Evolutionary conservation across 495 filamentous ascomycete genomes (phyloP).

Genomic region (Cercophora scortea): DNA sequence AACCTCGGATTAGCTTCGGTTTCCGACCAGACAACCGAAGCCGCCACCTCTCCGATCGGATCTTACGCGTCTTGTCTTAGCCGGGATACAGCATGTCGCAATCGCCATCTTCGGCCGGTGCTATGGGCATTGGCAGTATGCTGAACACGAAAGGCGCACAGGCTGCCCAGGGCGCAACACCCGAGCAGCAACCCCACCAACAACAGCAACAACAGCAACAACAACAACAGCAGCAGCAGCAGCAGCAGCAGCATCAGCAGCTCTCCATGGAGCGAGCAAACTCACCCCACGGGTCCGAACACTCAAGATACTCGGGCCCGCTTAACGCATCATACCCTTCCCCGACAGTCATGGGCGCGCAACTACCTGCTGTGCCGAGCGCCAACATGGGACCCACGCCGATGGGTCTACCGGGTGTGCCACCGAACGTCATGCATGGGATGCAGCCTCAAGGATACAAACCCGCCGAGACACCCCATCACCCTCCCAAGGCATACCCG

Average conservation of each 20-base stretch:
- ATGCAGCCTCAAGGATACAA: slow-evolving; percentile 21
- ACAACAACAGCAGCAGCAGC: slow-evolving; percentile 8
- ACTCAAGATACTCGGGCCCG: slow-evolving; percentile 24
- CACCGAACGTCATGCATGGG: slow-evolving; percentile 29
- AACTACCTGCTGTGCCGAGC: slow-evolving; percentile 35
- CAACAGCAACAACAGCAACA: slow-evolving; percentile 7
- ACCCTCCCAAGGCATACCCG: slow-evolving; percentile 67
- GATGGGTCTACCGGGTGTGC: slow-evolving; percentile 43
- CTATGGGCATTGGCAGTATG: slow-evolving; percentile 31
- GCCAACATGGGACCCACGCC: slow-evolving; percentile 40
- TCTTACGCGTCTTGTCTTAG: not conserved
- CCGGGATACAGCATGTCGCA: slow-evolving; percentile 20
- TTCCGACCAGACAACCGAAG: not conserved
- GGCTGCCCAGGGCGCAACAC: slow-evolving; percentile 8
- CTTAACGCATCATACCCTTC: slow-evolving; percentile 28
- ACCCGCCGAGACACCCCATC: slow-evolving; percentile 25
- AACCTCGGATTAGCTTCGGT: not conserved
- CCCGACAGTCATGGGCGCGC: slow-evolving; percentile 26
- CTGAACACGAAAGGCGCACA: slow-evolving; percentile 25
- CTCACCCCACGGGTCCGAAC: slow-evolving; percentile 63
- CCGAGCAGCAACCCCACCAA: slow-evolving; percentile 11
- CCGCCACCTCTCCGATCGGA: not conserved
- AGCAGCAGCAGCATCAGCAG: slow-evolving; percentile 5
- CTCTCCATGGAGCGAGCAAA: slow-evolving; percentile 55
- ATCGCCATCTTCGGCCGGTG: slow-evolving; percentile 23